Percentiles rank a stretch among this genome's conserved stretches.
Conservation (phyloP, 2,329 filamentous ascomycete species). For the Ascochyta fabae region DNA sequence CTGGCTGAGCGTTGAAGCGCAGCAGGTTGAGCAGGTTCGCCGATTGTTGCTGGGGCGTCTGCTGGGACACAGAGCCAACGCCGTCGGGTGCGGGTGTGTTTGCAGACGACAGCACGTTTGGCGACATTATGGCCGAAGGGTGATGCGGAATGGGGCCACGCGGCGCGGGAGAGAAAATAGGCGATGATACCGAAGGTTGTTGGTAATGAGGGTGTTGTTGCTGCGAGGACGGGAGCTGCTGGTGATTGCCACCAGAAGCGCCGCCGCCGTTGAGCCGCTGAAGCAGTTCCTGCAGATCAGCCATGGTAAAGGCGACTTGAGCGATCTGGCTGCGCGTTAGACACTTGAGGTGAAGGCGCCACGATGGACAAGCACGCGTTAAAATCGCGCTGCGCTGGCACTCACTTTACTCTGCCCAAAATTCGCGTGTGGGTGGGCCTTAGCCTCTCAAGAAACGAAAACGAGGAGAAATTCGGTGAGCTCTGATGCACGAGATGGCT, state of each 20-base stretch:
- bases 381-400: slow-evolving; percentile 6
- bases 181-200: slow-evolving; percentile 64
- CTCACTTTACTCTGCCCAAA: slow-evolving; percentile 41
- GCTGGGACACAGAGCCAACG: slow-evolving; percentile 50
- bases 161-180: slow-evolving; percentile 62
- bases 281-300: slow-evolving; percentile 54
- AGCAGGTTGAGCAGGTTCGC: slow-evolving; percentile 69
- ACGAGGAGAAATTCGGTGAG: background rate
- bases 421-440: slow-evolving; percentile 27
- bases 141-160: slow-evolving; percentile 63
- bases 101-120: slow-evolving; percentile 56
- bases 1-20: slow-evolving; percentile 63
- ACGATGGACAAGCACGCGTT: slow-evolving; percentile 12
- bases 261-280: slow-evolving; percentile 50
- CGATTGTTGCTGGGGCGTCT: slow-evolving; percentile 50
- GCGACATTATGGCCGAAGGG: slow-evolving; percentile 65
- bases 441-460: slow-evolving; percentile 10
- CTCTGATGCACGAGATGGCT: slow-evolving; percentile 18
- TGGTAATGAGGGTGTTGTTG: slow-evolving; percentile 52
- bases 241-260: slow-evolving; percentile 30
- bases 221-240: slow-evolving; percentile 28
- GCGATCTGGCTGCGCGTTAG: slow-evolving; percentile 30
- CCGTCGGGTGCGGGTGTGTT: slow-evolving; percentile 51
- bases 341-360: slow-evolving; percentile 15
- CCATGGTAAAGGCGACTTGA: slow-evolving; percentile 42